phyloP scores from a whole-genome alignment of 2,329 filamentous ascomycete species.

The Penicillium rolfsii region DNA sequence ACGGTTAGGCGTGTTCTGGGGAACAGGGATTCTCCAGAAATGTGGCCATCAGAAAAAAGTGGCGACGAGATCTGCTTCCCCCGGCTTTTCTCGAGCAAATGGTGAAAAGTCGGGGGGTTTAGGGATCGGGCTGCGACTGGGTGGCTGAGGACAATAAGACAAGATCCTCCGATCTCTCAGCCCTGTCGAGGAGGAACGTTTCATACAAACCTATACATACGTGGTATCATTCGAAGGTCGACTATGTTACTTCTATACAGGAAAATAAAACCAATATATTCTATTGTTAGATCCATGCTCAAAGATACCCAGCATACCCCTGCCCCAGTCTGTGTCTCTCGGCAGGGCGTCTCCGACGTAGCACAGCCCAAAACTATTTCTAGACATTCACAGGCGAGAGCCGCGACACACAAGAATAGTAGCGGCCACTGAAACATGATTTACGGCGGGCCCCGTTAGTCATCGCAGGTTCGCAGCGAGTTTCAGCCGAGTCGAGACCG shows the following conservation, averaged over 20 bases:
- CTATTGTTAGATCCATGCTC: background rate
- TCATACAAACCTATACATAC: background rate
- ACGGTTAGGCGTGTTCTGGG: slow-evolving; percentile 3
- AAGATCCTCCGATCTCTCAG: slow-evolving; percentile 26
- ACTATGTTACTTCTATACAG: background rate
- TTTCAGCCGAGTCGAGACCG: slow-evolving; percentile 4
- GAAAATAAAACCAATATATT: background rate
- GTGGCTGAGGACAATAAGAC: slow-evolving; percentile 20
- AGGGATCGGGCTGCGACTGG: slow-evolving; percentile 30
- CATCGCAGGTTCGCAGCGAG: background rate
- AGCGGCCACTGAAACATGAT: slow-evolving; percentile 9
- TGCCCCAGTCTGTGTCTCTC: slow-evolving; percentile 1
- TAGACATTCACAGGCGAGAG: background rate
- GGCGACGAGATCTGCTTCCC: slow-evolving; percentile 26
- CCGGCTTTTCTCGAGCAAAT: slow-evolving; percentile 33
- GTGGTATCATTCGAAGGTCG: background rate
- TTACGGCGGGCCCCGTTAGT: slow-evolving; percentile 8
- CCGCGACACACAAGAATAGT: slow-evolving; percentile 21
- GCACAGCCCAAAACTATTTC: slow-evolving; percentile 12
- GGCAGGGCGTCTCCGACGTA: slow-evolving; percentile 6
- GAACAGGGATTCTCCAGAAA: slow-evolving; percentile 25
- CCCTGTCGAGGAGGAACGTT: slow-evolving; percentile 21
- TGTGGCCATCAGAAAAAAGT: slow-evolving; percentile 18
- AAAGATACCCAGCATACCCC: background rate
- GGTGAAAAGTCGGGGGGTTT: slow-evolving; percentile 36